Evolutionary conservation across 1,284 basidiomycete genomes (phyloP).

Genomic region (Apiotrichum siamense): DNA sequence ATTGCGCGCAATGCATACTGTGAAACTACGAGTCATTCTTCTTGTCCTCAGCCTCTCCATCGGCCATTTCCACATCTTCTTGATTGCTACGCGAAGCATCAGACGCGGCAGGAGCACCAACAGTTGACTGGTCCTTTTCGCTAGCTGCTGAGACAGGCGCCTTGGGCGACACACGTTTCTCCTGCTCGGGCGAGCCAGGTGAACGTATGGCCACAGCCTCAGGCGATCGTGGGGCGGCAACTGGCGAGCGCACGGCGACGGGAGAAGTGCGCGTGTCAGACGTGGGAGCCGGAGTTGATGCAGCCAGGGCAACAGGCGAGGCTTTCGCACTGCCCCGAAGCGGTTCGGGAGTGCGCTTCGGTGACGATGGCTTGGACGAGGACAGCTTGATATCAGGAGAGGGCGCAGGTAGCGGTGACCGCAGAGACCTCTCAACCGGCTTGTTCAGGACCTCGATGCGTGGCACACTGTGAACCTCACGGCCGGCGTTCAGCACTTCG

Average conservation of each 20-base stretch:
- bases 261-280: constrained; percentile 1
- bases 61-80: constrained; percentile 7
- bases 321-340: not conserved
- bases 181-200: not conserved
- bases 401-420: not conserved
- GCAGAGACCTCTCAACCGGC: not conserved
- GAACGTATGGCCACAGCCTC: no score
- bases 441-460: constrained; percentile 17
- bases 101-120: no score
- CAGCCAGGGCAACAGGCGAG: not conserved
- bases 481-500: constrained; percentile 38
- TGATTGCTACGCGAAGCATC: not conserved
- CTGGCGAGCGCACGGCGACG: not conserved
- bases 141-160: not conserved
- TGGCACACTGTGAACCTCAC: constrained; percentile 40
- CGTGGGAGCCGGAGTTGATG: not conserved
- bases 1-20: no score
- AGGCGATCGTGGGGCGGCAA: not conserved
- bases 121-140: not conserved
- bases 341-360: not conserved
- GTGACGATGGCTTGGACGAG: not conserved
- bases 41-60: not conserved
- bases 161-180: not conserved
- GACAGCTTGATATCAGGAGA: constrained; percentile 1
- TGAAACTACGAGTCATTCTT: no score